Percentiles rank a stretch among this genome's conserved stretches.
phyloP scores from a whole-genome alignment of 2,329 filamentous ascomycete species.

The Aureobasidium sp. region DNA sequence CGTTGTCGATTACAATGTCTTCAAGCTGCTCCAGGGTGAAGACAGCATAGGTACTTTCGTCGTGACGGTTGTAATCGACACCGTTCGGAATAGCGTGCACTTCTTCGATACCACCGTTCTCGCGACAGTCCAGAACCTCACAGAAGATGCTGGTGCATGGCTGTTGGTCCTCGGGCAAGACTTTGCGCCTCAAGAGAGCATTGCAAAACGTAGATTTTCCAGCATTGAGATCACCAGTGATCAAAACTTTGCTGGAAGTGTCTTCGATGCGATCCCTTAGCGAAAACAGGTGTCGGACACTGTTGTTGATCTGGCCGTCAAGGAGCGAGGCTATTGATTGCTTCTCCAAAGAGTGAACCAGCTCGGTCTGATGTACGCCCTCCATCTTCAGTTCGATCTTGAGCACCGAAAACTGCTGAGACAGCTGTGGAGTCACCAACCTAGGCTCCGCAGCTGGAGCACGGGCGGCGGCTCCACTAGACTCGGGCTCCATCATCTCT shows the following conservation, averaged over 20 bases:
- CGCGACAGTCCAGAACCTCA: slow-evolving; percentile 84
- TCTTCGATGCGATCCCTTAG: slow-evolving; percentile 93
- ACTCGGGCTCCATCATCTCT: slow-evolving; percentile 52
- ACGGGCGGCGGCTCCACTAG: slow-evolving; percentile 56
- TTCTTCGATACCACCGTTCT: slow-evolving; percentile 86
- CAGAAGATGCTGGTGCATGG: slow-evolving; percentile 98
- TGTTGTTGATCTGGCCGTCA: slow-evolving; percentile 89
- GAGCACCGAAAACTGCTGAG: slow-evolving; percentile 89
- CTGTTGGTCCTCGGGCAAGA: slow-evolving; percentile 93
- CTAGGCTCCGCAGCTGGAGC: slow-evolving; percentile 61
- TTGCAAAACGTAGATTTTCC: slow-evolving; percentile 99
- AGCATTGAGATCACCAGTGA: slow-evolving; percentile 93
- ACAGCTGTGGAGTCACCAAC: slow-evolving; percentile 82
- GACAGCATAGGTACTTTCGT: slow-evolving; percentile 90
- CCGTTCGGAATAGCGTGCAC: slow-evolving; percentile 90
- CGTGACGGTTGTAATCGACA: slow-evolving; percentile 69
- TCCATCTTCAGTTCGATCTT: slow-evolving; percentile 93
- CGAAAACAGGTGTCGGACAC: slow-evolving; percentile 78
- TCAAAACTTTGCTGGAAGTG: slow-evolving; percentile 89
- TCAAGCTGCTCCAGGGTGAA: slow-evolving; percentile 72
- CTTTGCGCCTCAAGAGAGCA: slow-evolving; percentile 82
- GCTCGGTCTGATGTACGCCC: slow-evolving; percentile 71
- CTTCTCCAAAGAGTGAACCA: slow-evolving; percentile 93
- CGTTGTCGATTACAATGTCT: slow-evolving; percentile 80
- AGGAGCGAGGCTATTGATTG: slow-evolving; percentile 79